phyloP scores from a whole-genome alignment of 306 rosid species.

The Leucaena leucocephala region DNA sequence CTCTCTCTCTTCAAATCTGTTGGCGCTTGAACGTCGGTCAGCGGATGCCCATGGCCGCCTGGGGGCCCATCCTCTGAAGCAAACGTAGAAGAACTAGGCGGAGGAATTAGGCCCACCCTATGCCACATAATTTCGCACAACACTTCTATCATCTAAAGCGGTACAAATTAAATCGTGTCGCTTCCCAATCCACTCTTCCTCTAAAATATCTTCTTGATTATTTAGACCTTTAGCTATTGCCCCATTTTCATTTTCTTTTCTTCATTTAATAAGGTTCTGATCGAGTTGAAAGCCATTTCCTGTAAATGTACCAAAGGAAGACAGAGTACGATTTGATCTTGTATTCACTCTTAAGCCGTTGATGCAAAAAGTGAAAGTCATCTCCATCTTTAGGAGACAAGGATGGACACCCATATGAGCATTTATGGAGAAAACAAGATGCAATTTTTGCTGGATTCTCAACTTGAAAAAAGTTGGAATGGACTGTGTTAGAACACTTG shows the following conservation, averaged over 20 bases:
- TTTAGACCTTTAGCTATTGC: too few species aligned
- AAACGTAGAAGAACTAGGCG: conserved; percentile 23
- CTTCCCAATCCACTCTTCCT: conserved; percentile 23
- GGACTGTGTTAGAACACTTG: neutral
- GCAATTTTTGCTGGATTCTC: conserved; percentile 33
- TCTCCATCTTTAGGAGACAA: conserved; percentile 52
- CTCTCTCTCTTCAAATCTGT: neutral
- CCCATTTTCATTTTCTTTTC: neutral
- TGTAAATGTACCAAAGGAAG: neutral
- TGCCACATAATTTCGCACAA: conserved; percentile 31
- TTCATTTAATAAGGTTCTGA: neutral
- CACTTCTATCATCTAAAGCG: neutral
- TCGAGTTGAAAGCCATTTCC: conserved; percentile 33
- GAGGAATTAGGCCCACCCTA: conserved; percentile 45
- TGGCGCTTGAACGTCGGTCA: conserved; percentile 38
- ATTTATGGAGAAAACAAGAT: conserved; percentile 25
- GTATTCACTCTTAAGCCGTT: neutral
- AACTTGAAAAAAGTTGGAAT: conserved; percentile 32
- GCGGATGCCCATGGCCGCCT: neutral
- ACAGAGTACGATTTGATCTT: neutral
- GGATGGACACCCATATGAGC: conserved; percentile 58
- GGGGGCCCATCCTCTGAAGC: conserved; percentile 44
- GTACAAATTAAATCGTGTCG: conserved; percentile 22
- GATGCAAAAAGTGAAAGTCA: conserved; percentile 46
- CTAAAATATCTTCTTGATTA: conserved; percentile 27